These are phyloP conservation scores for Leucocoprinus leucothites DNA, from an alignment of 768 basidiomycete genomes.

Conservation along the genomic window DNA sequence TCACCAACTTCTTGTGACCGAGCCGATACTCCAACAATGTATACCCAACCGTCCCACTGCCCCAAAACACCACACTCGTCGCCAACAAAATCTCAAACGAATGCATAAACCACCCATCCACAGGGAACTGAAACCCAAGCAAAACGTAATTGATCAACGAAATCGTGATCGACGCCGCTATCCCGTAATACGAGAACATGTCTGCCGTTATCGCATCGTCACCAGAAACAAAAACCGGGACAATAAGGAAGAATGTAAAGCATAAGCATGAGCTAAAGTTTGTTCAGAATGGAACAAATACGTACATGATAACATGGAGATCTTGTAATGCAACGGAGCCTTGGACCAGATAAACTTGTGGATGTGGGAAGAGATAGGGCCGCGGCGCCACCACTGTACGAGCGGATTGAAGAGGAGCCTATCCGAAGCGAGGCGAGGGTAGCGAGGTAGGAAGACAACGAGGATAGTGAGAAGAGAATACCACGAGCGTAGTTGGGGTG, in stretches of 20 bases:
- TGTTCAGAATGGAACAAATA: not conserved
- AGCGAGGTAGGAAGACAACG: too few relatives aligned
- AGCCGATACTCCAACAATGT: slow-evolving; percentile 72
- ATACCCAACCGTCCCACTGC: slow-evolving; percentile 68
- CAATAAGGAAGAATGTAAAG: slow-evolving; percentile 7
- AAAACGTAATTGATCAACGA: slow-evolving; percentile 70
- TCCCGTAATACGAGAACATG: slow-evolving; percentile 62
- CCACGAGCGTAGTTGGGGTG: too few relatives aligned
- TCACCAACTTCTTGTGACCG: slow-evolving; percentile 48
- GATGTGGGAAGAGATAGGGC: slow-evolving; percentile 77
- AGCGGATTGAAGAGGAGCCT: slow-evolving; percentile 84
- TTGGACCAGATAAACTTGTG: slow-evolving; percentile 71
- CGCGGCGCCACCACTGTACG: slow-evolving; percentile 68
- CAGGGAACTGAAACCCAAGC: slow-evolving; percentile 68
- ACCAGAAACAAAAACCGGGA: not conserved
- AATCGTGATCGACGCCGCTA: slow-evolving; percentile 66
- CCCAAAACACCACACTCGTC: slow-evolving; percentile 74
- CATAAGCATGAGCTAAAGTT: too few relatives aligned
- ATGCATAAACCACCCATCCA: slow-evolving; percentile 77
- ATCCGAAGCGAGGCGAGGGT: slow-evolving; percentile 13
- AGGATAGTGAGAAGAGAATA: too few relatives aligned
- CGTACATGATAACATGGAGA: slow-evolving; percentile 70
- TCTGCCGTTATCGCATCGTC: slow-evolving; percentile 23
- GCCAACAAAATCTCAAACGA: slow-evolving; percentile 82
- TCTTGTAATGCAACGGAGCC: slow-evolving; percentile 80